These are phyloP conservation scores for Pinus albicaulis DNA, from an alignment of 75 land plant species.

Conservation along the genomic window DNA sequence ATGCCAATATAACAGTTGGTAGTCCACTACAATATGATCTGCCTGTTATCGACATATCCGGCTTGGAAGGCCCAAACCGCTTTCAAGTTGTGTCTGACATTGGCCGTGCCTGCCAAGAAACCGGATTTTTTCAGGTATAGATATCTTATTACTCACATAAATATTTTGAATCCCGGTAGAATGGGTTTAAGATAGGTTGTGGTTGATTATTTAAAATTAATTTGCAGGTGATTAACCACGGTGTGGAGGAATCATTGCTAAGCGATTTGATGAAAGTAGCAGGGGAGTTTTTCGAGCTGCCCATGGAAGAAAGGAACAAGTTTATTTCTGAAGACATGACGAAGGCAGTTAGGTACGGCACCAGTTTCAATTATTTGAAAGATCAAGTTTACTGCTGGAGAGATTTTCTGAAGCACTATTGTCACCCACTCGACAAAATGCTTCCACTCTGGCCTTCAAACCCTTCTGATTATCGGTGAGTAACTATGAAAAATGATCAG, in stretches of 20 bases:
- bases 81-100: slow-evolving; percentile 4
- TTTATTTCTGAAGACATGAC: slow-evolving; percentile 27
- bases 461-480: slow-evolving; percentile 54
- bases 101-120: slow-evolving; percentile 18
- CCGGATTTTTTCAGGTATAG: slow-evolving; percentile 37
- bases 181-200: not conserved
- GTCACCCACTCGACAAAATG: slow-evolving; percentile 33
- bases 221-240: slow-evolving; percentile 66
- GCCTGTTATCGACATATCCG: slow-evolving; percentile 24
- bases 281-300: slow-evolving; percentile 42
- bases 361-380: slow-evolving; percentile 40
- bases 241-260: slow-evolving; percentile 29
- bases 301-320: slow-evolving; percentile 42
- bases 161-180: not conserved
- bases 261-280: slow-evolving; percentile 27
- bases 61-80: slow-evolving; percentile 10
- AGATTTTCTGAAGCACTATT: slow-evolving; percentile 65
- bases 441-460: slow-evolving; percentile 55
- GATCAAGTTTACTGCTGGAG: slow-evolving; percentile 69
- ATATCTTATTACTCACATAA: not conserved
- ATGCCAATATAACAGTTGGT: not conserved
- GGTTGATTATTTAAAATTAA: not conserved
- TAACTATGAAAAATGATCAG: not conserved
- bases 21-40: not conserved
- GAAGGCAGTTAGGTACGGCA: slow-evolving; percentile 59